Evolutionary conservation across 805 yeast species (phyloP), one percentile per base, ranked within the genome.

Genomic region (Metschnikowia matae): DNA sequence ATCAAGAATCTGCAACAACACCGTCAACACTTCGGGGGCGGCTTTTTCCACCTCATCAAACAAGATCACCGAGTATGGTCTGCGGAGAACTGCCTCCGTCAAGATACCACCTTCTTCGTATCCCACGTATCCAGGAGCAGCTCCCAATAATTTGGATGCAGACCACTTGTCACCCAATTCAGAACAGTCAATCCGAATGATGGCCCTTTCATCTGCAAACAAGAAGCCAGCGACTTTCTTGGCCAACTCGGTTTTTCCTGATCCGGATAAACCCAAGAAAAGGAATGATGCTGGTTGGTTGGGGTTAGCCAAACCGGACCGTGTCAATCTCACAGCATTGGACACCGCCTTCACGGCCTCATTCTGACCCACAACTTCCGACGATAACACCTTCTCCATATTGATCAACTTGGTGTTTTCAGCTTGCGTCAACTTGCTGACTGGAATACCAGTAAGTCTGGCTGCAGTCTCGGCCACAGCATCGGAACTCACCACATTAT

Each of bases 1-100:
- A 64, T 94, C 99, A 54, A 94, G 75, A 73, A 94, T 82, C 70
- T 94, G 99, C 59, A 94, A 77, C 62, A 94, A 76, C 18, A 94
- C 86, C 7, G 97, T 94, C 64, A 92, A 76, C 2, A 94, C 99
- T 67, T 92, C 98, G 1, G 99, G 99, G 6, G 96, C 96, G 15
- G 99, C 99, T 71, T 94, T 94, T 66, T 94, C 99, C 50, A 94
- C 96, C 73, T 94, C 99, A 71, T 94, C 99, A 64, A 94, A 94
- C 54, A 94, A 77, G 38, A 94, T 79, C n/a, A 94, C 99, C 5
- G 97, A 89, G 72, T 94, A 94, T 50, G 99, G 99, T 54, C 86
- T 85, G 63, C 97, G 81, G 54, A 89, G 79, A 50, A 94, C 77
- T 57, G 94, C 96, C 62, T 94, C 96, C 5, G 99, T 94, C 58